Evolutionary conservation across 2,329 filamentous ascomycete species (phyloP), one percentile per base, ranked within the genome.

Genomic region (Neoarthrinium moseri): DNA sequence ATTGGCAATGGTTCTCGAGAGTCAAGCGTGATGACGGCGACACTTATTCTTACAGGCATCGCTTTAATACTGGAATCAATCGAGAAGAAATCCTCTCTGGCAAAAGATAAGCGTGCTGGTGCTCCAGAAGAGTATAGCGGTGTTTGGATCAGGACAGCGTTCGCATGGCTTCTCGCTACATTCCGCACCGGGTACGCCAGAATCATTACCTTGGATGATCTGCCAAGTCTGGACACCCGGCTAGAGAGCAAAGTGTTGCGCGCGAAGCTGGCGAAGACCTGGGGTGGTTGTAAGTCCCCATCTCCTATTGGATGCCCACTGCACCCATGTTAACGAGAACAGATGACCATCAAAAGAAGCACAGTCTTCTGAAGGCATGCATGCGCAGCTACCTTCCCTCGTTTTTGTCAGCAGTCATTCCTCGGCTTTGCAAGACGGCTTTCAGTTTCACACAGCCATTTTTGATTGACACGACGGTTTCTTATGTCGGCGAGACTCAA

Each of bases 391-490:
- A 54, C n/a, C 29, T 52, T 1, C 4, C 33, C 1, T 44, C 56
- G 0, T 53, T 62, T 20, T n/a, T 56, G 7, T 48, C 51, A 0
- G 49, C 48, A 2, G 24, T 59, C 15, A 46, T 60, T 3, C 58
- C 60, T 3, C 55, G 62, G 7, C 51, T 65, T 1, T 53, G 49
- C 32, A 49, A 55, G 11, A 54, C 59, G 1, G 52, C 48, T 4
- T 60, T 64, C 21, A 60, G 51, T 6, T 65, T 66, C 49, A 43
- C 55, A 0, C 62, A 63, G 38, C 62, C 62, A 2, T 58, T 65
- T 22, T 51, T 66, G 1, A 58, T 66, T 30, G 52, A 57, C 5
- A 52, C 46, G 2, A 55, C 56, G 0, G 56, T 65, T 1, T 45
- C 23, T 11, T 59, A 46, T 21, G 48, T 60, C 1, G 39, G 48